Percentiles rank a stretch among this genome's conserved stretches.
Conservation (phyloP, 2,329 filamentous ascomycete genomes). For the Microcyclospora pomicola region DNA sequence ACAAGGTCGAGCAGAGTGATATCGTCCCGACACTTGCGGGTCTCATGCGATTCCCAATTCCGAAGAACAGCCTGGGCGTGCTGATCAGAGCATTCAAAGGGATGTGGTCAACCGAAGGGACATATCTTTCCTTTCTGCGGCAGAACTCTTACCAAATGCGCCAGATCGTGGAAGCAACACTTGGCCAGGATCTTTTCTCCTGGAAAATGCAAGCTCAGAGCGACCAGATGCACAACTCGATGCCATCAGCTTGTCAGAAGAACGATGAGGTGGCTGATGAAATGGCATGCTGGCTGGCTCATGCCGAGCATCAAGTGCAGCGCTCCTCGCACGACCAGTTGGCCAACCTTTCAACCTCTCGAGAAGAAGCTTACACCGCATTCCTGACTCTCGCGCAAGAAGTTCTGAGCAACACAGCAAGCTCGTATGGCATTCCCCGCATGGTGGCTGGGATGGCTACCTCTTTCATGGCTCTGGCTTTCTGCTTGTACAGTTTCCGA, state of each 20-base stretch:
- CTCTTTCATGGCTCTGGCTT: constrained; percentile 29
- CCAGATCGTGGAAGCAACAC: constrained; percentile 61
- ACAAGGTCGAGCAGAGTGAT: constrained; percentile 81
- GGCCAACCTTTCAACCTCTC: not conserved
- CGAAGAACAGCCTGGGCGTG: constrained; percentile 78
- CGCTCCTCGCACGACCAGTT: not conserved
- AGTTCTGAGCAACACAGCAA: constrained; percentile 77
- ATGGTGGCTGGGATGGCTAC: constrained; percentile 37
- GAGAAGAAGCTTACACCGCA: constrained; percentile 11
- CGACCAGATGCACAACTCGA: not conserved
- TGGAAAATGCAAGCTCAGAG: constrained; percentile 1
- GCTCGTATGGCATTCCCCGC: constrained; percentile 68
- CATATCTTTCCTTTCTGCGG: constrained; percentile 49
- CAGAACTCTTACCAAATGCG: constrained; percentile 73
- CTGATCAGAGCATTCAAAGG: constrained; percentile 67
- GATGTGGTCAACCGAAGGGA: constrained; percentile 46
- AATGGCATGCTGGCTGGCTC: constrained; percentile 10
- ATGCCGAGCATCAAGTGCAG: not conserved
- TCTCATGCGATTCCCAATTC: constrained; percentile 73
- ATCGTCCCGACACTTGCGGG: constrained; percentile 79
- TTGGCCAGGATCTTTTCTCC: constrained; percentile 27
- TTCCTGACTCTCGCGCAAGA: constrained; percentile 64
- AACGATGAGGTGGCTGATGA: constrained; percentile 6
- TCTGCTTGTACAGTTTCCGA: constrained; percentile 22
- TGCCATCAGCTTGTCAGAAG: not conserved